These are phyloP conservation scores for Zymoseptoria pseudotritici DNA, from an alignment of 2,329 filamentous ascomycete genomes.

Conservation along the genomic window DNA sequence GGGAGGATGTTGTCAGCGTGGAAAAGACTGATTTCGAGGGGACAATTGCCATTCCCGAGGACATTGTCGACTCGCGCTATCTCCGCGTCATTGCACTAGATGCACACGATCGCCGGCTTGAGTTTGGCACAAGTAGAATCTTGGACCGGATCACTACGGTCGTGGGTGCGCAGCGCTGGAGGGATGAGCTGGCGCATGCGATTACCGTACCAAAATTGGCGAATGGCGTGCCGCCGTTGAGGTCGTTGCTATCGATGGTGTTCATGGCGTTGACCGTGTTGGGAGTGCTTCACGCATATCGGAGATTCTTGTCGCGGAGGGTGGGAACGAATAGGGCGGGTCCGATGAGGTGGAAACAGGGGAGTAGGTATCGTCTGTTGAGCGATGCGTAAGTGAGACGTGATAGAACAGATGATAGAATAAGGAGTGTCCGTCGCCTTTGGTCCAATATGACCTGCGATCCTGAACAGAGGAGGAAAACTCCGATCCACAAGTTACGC, in stretches of 20 bases:
- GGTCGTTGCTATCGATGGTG: not conserved
- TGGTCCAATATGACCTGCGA: too few relatives aligned
- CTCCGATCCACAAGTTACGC: too few relatives aligned
- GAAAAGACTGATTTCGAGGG: conserved; percentile 36
- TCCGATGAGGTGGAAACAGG: not conserved
- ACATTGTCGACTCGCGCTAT: conserved; percentile 15
- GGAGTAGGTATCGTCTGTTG: not conserved
- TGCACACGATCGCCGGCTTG: conserved; percentile 15
- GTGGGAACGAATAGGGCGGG: not conserved
- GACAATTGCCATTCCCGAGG: conserved; percentile 15
- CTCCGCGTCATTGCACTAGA: conserved; percentile 26
- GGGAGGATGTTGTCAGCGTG: conserved; percentile 16
- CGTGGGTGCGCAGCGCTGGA: not conserved
- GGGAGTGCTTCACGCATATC: not conserved
- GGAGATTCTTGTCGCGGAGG: not conserved
- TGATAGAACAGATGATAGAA: not conserved
- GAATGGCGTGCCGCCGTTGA: not conserved
- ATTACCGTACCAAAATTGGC: not conserved
- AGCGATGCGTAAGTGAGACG: not conserved
- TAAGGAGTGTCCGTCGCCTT: not conserved
- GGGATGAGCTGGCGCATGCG: not conserved
- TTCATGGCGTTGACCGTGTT: not conserved
- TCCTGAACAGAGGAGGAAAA: too few relatives aligned
- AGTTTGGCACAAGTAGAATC: conserved; percentile 15
- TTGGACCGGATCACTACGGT: conserved; percentile 16